Percentiles rank a stretch among this genome's conserved stretches.
phyloP scores from a whole-genome alignment of 257 asterid genomes.

The Nicotiana tabacum region DNA sequence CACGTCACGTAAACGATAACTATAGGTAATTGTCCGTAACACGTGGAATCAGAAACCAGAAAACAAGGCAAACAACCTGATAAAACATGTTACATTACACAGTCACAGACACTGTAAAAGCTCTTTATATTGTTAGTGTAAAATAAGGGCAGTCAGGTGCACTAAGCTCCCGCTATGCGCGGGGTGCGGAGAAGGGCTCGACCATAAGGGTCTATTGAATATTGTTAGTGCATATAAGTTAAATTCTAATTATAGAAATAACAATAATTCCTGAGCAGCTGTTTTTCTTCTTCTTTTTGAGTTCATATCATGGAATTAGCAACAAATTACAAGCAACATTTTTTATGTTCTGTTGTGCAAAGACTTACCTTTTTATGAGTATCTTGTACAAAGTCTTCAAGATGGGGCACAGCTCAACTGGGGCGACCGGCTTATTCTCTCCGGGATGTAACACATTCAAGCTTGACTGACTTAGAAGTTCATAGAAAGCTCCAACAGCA shows the following conservation, averaged over 20 bases:
- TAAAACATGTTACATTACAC: background rate
- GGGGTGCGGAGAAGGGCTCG: too few relatives aligned
- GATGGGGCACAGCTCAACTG: conserved; percentile 82
- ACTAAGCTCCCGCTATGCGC: too few relatives aligned
- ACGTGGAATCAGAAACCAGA: background rate
- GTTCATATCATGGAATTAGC: background rate
- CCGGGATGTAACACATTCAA: conserved; percentile 66
- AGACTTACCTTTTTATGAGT: conserved; percentile 54
- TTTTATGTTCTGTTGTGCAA: background rate
- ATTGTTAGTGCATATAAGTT: background rate
- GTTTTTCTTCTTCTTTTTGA: background rate
- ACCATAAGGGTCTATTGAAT: too few relatives aligned
- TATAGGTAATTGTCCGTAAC: background rate
- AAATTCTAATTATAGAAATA: background rate
- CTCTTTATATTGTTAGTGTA: background rate
- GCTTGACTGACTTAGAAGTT: conserved; percentile 71
- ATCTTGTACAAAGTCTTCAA: conserved; percentile 64
- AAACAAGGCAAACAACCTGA: background rate
- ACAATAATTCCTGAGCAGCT: background rate
- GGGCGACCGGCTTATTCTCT: conserved; percentile 73
- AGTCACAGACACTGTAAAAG: background rate
- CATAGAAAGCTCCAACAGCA: conserved; percentile 83
- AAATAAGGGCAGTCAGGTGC: too few relatives aligned
- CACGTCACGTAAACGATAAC: too few relatives aligned
- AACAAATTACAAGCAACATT: background rate